Conservation (phyloP, 192 early-diverging fungal genomes). For the Backusella circina region DNA sequence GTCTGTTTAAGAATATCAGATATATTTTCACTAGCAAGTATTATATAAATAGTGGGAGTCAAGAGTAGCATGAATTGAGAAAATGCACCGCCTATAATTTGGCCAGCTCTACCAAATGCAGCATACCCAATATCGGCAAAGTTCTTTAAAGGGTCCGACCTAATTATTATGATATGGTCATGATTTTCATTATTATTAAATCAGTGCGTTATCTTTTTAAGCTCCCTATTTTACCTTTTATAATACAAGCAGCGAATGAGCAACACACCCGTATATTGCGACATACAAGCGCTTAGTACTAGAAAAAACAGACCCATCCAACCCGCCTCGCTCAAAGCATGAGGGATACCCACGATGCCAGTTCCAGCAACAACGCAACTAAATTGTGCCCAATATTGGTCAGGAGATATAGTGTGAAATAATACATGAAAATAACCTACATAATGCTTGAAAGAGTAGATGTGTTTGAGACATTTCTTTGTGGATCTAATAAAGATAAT, state of each 20-base stretch:
- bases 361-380: slow-evolving; percentile 40
- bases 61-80: slow-evolving; percentile 63
- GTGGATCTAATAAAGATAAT: not conserved
- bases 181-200: not conserved
- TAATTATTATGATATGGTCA: not conserved
- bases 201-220: not conserved
- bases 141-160: slow-evolving; percentile 3
- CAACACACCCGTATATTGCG: slow-evolving; percentile 51
- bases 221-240: slow-evolving; percentile 2
- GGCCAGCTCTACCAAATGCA: slow-evolving; percentile 69
- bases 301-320: slow-evolving; percentile 51
- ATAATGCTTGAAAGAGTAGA: slow-evolving; percentile 7
- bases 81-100: slow-evolving; percentile 55
- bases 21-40: slow-evolving; percentile 72
- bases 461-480: slow-evolving; percentile 4
- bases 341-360: slow-evolving; percentile 55
- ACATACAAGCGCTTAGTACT: slow-evolving; percentile 44
- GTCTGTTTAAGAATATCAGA: slow-evolving; percentile 46
- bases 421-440: not conserved
- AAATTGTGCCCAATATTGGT: too few relatives aligned
- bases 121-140: slow-evolving; percentile 61
- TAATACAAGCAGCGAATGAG: slow-evolving; percentile 53
- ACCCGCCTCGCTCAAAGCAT: slow-evolving; percentile 49
- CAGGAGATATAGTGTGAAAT: not conserved
- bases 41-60: slow-evolving; percentile 65